These are phyloP conservation scores for Mesotaenium endlicherianum DNA, from an alignment of 139 green algal genomes.

Conservation along the genomic window DNA sequence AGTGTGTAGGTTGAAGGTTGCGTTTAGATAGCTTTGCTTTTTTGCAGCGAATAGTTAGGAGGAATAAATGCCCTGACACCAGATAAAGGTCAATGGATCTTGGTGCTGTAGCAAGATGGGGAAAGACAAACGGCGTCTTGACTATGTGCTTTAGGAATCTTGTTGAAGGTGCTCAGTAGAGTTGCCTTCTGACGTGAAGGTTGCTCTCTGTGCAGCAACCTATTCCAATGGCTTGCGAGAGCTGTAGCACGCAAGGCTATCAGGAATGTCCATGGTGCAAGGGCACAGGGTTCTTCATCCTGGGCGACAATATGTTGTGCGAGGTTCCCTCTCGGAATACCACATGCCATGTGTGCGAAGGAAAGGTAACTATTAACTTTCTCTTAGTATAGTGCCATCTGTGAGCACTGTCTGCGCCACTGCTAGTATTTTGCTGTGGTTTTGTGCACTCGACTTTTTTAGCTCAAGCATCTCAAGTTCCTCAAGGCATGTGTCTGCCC, in stretches of 20 bases:
- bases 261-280: slow-evolving; percentile 25
- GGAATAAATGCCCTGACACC: too few relatives aligned
- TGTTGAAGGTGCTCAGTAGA: neutral
- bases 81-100: too few relatives aligned
- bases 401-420: neutral
- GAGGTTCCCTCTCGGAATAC: slow-evolving; percentile 10
- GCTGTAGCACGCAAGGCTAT: slow-evolving; percentile 20
- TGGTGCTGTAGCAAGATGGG: too few relatives aligned
- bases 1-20: too few relatives aligned
- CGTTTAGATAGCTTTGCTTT: too few relatives aligned
- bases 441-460: too few relatives aligned
- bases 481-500: neutral
- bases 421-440: neutral
- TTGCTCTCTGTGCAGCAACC: slow-evolving; percentile 17
- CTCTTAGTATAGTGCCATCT: neutral
- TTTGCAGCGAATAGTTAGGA: too few relatives aligned
- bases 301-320: slow-evolving; percentile 35
- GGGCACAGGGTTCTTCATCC: slow-evolving; percentile 31
- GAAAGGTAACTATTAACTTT: slow-evolving; percentile 8
- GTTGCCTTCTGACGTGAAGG: neutral
- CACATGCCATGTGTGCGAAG: slow-evolving; percentile 15
- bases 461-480: neutral
- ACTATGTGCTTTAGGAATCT: too few relatives aligned
- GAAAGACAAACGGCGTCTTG: too few relatives aligned
- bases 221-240: slow-evolving; percentile 19